A percentile compares a stretch with the other conserved stretches of the same genome.
Conservation (phyloP, 75 land plant species). For the Picea glauca region DNA sequence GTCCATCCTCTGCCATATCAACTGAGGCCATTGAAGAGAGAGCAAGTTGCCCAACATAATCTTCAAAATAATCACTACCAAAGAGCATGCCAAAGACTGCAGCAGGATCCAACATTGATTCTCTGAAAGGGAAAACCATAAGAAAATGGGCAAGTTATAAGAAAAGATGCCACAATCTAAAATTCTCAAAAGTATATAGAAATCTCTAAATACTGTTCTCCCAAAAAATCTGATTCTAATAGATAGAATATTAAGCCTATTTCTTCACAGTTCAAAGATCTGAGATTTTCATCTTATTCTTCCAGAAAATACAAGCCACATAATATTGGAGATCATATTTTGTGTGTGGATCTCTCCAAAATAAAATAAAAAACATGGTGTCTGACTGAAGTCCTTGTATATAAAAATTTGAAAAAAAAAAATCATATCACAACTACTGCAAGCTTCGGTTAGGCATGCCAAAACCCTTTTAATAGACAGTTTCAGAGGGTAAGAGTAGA, state of each 20-base stretch:
- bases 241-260: background rate
- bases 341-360: background rate
- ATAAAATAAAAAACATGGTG: background rate
- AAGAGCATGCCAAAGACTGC: slow-evolving; percentile 91
- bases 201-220: too few relatives aligned
- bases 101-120: slow-evolving; percentile 76
- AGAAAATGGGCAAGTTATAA: background rate
- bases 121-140: slow-evolving; percentile 38
- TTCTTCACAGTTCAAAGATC: background rate
- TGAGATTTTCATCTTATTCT: background rate
- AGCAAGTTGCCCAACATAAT: slow-evolving; percentile 82
- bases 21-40: slow-evolving; percentile 69
- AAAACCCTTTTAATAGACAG: background rate
- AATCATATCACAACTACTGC: background rate
- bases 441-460: background rate
- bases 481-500: background rate
- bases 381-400: background rate
- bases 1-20: slow-evolving; percentile 37
- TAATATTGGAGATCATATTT: background rate
- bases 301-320: background rate
- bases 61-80: slow-evolving; percentile 86
- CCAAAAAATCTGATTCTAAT: background rate
- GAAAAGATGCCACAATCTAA: background rate
- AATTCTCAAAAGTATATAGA: background rate
- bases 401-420: background rate